Evolutionary conservation across 169 alveolate species (phyloP).

Genomic region (Ophryocystis elektroscirrha): DNA sequence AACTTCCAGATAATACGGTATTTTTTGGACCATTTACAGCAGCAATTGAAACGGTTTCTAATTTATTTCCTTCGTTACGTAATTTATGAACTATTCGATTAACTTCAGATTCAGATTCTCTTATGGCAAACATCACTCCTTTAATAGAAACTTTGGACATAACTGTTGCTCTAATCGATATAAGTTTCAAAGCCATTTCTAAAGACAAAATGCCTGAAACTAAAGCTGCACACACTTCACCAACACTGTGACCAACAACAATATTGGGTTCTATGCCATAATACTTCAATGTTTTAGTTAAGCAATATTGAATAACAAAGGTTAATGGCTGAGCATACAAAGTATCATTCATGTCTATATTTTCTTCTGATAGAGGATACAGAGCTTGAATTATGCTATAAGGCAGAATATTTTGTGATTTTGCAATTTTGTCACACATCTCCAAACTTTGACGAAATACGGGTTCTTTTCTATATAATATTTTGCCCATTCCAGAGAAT

Average conservation of each 20-base stretch:
- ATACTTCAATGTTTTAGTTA: slow-evolving; percentile 8
- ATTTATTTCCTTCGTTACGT: not conserved
- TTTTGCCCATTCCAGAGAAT: slow-evolving; percentile 27
- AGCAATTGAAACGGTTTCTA: slow-evolving; percentile 11
- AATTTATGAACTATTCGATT: not conserved
- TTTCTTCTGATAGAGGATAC: not conserved
- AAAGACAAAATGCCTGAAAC: slow-evolving; percentile 23
- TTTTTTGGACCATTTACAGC: slow-evolving; percentile 36
- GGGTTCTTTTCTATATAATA: slow-evolving; percentile 10
- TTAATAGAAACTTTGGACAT: slow-evolving; percentile 4
- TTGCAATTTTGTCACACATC: not conserved
- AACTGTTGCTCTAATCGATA: slow-evolving; percentile 2
- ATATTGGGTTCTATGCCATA: slow-evolving; percentile 10
- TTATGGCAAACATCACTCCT: slow-evolving; percentile 12
- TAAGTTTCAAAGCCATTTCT: slow-evolving; percentile 17
- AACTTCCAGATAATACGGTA: slow-evolving; percentile 33
- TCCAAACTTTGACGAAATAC: slow-evolving; percentile 17
- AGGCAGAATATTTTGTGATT: not conserved
- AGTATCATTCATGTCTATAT: no score
- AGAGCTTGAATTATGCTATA: not conserved
- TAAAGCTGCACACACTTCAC: slow-evolving; percentile 16
- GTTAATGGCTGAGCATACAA: slow-evolving; percentile 13
- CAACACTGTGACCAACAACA: slow-evolving; percentile 16
- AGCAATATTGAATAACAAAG: slow-evolving; percentile 11
- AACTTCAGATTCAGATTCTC: not conserved